phyloP scores from a whole-genome alignment of 2,329 filamentous ascomycete species.

The Tolypocladium sp. region DNA sequence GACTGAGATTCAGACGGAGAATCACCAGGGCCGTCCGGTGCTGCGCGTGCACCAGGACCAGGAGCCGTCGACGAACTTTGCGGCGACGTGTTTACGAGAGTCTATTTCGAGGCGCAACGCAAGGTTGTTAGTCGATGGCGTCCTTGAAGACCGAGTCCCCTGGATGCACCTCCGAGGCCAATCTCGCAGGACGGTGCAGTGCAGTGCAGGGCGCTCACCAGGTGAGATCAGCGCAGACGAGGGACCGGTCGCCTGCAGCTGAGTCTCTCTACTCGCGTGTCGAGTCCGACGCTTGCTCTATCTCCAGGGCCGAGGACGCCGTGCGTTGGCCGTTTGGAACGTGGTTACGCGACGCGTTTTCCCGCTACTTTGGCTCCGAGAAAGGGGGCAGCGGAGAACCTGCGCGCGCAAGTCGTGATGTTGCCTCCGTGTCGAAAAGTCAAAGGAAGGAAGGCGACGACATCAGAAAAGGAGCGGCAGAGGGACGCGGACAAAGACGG shows the following conservation, averaged over 20 bases:
- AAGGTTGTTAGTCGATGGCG: slow-evolving; percentile 16
- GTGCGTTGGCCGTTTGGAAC: slow-evolving; percentile 5
- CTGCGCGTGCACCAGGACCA: slow-evolving; percentile 47
- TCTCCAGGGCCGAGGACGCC: slow-evolving; percentile 3
- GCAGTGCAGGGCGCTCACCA: slow-evolving; percentile 28
- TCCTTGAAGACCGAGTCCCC: background rate
- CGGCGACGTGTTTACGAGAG: slow-evolving; percentile 46
- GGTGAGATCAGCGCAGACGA: slow-evolving; percentile 57
- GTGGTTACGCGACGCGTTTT: slow-evolving; percentile 22
- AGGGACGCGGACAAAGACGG: slow-evolving; percentile 9
- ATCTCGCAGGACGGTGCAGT: background rate
- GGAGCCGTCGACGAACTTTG: slow-evolving; percentile 35
- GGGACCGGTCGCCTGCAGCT: slow-evolving; percentile 47
- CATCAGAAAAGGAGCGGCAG: slow-evolving; percentile 17
- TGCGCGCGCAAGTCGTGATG: slow-evolving; percentile 1
- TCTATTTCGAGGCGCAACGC: slow-evolving; percentile 15
- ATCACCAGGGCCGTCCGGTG: slow-evolving; percentile 46
- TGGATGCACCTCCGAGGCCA: background rate
- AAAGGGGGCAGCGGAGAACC: background rate
- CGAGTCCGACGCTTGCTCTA: slow-evolving; percentile 8
- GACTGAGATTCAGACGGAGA: slow-evolving; percentile 24
- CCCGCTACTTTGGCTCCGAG: background rate
- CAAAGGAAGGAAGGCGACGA: slow-evolving; percentile 12
- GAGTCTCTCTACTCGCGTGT: slow-evolving; percentile 34
- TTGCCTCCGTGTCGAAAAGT: slow-evolving; percentile 10